These are phyloP conservation scores for Macrolepiota dolichaula DNA, from an alignment of 768 basidiomycete genomes.

Conservation along the genomic window DNA sequence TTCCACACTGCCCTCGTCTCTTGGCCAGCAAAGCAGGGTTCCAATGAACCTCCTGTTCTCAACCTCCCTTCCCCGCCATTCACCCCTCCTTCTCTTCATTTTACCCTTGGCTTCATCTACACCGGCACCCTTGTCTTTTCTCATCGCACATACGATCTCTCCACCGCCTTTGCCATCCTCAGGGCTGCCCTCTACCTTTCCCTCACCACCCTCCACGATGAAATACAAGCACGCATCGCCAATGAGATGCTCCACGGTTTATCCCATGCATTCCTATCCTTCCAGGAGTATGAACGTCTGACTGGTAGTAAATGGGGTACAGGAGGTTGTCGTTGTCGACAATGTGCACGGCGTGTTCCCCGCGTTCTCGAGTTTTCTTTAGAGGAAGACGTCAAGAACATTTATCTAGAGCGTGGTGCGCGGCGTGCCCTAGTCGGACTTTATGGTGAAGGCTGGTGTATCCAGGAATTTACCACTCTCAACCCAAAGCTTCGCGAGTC, in stretches of 20 bases:
- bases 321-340: slow-evolving; percentile 80
- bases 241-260: slow-evolving; percentile 91
- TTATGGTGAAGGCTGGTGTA: slow-evolving; percentile 90
- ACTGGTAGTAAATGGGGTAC: slow-evolving; percentile 78
- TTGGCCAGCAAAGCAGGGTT: slow-evolving; percentile 38
- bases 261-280: slow-evolving; percentile 79
- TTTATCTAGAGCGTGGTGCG: slow-evolving; percentile 65
- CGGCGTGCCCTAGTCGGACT: slow-evolving; percentile 75
- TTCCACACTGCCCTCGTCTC: slow-evolving; percentile 74
- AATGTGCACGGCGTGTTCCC: slow-evolving; percentile 78
- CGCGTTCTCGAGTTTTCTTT: slow-evolving; percentile 82
- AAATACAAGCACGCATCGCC: slow-evolving; percentile 79
- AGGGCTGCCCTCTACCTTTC: slow-evolving; percentile 79
- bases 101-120: slow-evolving; percentile 92
- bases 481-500: slow-evolving; percentile 61
- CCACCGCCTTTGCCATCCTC: slow-evolving; percentile 88
- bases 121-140: slow-evolving; percentile 93
- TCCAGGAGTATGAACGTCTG: slow-evolving; percentile 73
- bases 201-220: slow-evolving; percentile 68
- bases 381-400: slow-evolving; percentile 73
- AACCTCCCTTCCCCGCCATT: slow-evolving; percentile 89
- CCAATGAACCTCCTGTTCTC: slow-evolving; percentile 51
- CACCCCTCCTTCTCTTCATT: slow-evolving; percentile 90
- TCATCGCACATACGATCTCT: slow-evolving; percentile 88
- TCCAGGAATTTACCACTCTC: slow-evolving; percentile 71